Evolutionary conservation across 345 rosid genomes (phyloP).

Genomic region (Eucalyptus albens): DNA sequence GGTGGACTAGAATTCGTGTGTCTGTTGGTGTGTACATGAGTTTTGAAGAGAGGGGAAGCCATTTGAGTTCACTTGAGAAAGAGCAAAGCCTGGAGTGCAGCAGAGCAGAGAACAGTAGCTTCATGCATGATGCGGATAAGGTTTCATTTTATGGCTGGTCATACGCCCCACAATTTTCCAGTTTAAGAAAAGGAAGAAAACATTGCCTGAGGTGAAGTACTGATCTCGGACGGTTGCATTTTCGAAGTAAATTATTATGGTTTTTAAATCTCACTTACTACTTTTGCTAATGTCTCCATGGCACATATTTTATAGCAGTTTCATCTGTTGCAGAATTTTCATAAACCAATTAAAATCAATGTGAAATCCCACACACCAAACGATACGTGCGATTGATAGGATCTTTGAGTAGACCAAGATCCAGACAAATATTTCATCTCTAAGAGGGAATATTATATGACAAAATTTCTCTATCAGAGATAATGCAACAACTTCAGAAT

Average conservation of each 20-base stretch:
- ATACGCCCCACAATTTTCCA: neutral
- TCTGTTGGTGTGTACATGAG: slow-evolving; percentile 8
- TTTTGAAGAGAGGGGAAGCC: slow-evolving; percentile 23
- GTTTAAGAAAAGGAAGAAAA: neutral
- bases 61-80: neutral
- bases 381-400: neutral
- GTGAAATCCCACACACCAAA: neutral
- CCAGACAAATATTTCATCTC: neutral
- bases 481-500: neutral
- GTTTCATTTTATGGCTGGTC: neutral
- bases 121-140: neutral
- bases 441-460: neutral
- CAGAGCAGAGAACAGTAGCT: neutral
- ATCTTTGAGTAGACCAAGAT: neutral
- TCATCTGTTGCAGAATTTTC: neutral
- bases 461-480: neutral
- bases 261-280: neutral
- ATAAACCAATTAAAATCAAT: neutral
- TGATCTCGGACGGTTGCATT: neutral
- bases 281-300: neutral
- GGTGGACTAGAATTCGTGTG: neutral
- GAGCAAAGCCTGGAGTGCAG: neutral
- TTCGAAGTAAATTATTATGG: neutral
- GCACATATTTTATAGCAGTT: neutral
- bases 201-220: neutral